These are phyloP conservation scores for Microsporum audouinii DNA, from an alignment of 2,329 filamentous ascomycete genomes.

Conservation along the genomic window DNA sequence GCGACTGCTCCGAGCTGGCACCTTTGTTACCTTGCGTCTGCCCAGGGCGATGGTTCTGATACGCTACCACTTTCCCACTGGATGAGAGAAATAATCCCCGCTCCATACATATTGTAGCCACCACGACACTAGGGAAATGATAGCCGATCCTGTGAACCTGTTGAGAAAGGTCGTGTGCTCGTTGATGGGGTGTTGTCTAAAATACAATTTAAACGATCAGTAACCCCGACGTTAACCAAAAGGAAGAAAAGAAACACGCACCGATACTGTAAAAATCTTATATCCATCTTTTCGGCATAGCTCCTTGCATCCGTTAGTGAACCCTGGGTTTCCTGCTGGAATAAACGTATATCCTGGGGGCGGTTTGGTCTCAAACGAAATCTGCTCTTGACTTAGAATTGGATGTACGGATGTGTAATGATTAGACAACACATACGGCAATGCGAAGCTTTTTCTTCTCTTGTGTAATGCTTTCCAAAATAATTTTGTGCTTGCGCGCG, in stretches of 20 bases:
- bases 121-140: constrained; percentile 50
- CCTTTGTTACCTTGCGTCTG: constrained; percentile 15
- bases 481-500: constrained; percentile 43
- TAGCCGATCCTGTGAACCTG: constrained; percentile 52
- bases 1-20: constrained; percentile 24
- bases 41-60: constrained; percentile 22
- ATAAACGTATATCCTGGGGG: constrained; percentile 52
- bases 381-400: constrained; percentile 35
- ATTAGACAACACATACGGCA: constrained; percentile 30
- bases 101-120: constrained; percentile 45
- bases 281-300: constrained; percentile 44
- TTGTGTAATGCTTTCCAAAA: constrained; percentile 47
- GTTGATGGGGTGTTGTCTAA: constrained; percentile 40
- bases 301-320: constrained; percentile 51
- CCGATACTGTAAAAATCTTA: constrained; percentile 49
- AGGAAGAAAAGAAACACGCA: constrained; percentile 30
- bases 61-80: constrained; percentile 37
- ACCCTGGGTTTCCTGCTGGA: constrained; percentile 47
- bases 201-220: not conserved
- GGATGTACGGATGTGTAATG: not conserved
- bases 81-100: constrained; percentile 36
- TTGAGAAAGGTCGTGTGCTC: constrained; percentile 44
- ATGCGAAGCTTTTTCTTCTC: constrained; percentile 50
- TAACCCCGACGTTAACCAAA: not conserved
- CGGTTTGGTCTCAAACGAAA: constrained; percentile 44